Evolutionary conservation across 345 rosid genomes (phyloP), one percentile per base, ranked within the genome.

Genomic region (Aethionema arabicum): DNA sequence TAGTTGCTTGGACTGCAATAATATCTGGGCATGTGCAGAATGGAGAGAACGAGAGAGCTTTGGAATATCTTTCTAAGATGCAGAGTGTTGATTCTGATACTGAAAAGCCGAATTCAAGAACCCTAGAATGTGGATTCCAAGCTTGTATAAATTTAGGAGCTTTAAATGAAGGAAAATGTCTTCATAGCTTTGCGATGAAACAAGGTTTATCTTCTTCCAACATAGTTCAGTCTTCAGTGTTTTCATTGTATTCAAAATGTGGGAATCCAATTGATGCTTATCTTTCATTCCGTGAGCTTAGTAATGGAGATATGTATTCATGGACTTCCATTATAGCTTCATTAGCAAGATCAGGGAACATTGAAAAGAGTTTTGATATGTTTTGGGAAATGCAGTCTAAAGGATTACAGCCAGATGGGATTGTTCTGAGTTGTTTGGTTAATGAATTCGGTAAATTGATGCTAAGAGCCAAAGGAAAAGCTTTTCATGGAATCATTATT

Each of bases 271-370:
- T n/a, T 15, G 88, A 79, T 46, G 76, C 87, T 32, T 66, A 27
- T 78, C 61, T 56, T 32, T 78, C 83, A 9, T 84, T 84, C 66
- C 67, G 61, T 52, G 80, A 84, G 65, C 68, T 79, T 61, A 77
- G 61, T 2, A 68, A 77, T 44, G 78, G 61, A 71, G 88, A 87
- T 74, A 59, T 84, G 67, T 70, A 79, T 59, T 74, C 88, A 8
- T 84, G 88, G 95, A 87, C 88, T 44, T 84, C 91, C 8, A 61
- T 84, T 44, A 86, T 86, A 21, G 68, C 84, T 61, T 66, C 76
- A 27, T 46, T 71, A 59, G 88, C 82, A 12, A 82, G 83, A 61
- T 70, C 54, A 5, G 84, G 88, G 41, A 42, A 56, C 29, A n/a
- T 87, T 56, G 70, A 55, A 41, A 77, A 64, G 39, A 79, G 83